Evolutionary conservation across 116 monocot species (phyloP), one percentile per base, ranked within the genome.

Genomic region (Zostera marina): DNA sequence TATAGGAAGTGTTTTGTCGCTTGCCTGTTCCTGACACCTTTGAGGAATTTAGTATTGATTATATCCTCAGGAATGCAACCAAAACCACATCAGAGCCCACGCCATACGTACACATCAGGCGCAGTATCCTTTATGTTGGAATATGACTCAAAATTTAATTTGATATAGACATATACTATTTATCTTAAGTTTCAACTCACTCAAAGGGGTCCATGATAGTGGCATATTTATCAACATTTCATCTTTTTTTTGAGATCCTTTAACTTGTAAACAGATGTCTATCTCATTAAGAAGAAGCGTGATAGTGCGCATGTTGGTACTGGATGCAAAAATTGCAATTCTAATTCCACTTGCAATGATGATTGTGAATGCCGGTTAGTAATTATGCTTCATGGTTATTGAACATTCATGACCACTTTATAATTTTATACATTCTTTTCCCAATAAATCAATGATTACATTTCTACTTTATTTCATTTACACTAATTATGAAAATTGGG

Each of bases 361-460:
- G 59, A 90, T 16, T 98, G 98, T 69, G 85, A 85, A 70, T 98
- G 98, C 83, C 85, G 90, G 98, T 91, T 32, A 32, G 32, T 32
- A 32, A 32, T 32, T 32, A 63, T 22, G 4, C 42, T 22, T 42
- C 40, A 17, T 59, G 11, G 11, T 59, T 8, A 41, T 9, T 59
- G 43, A 40, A 20, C 9, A 17, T 49, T 1, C 20, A 2, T 32
- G 32, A 7, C 49, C 19, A 17, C 8, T 17, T 8, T 2, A 8
- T 49, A 49, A 7, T 49, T 49, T 49, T 47, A 20, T 49, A 49
- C 8, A 20, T 7, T 49, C 49, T 49, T 49, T 17, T 20, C 8
- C 19, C 20, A 17, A 20, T 15, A 49, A 32, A 32, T 32, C 32
- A 32, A 32, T 2, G 32, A 32, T 32, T 32, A 32, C 32, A 32